These are phyloP conservation scores for Phytopythium boreale DNA, from an alignment of 352 stramenopile species.

Conservation along the genomic window DNA sequence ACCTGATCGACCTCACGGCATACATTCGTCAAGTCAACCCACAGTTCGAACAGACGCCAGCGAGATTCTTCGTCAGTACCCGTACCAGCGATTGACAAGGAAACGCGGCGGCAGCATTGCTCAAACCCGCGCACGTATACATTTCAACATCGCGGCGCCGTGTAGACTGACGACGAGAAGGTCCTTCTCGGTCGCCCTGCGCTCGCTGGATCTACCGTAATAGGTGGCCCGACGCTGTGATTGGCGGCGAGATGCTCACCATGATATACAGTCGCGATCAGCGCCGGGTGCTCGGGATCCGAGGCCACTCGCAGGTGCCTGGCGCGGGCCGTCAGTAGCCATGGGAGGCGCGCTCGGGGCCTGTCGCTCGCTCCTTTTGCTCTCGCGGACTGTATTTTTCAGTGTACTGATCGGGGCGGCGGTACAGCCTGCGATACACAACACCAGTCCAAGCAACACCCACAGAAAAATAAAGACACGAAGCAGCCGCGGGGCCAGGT, in stretches of 20 bases:
- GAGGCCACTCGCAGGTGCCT: not conserved
- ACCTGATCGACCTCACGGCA: not conserved
- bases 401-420: not conserved
- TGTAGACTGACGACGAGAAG: not conserved
- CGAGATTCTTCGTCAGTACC: not conserved
- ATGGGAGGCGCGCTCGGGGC: not conserved
- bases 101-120: conserved; percentile 4
- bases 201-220: not conserved
- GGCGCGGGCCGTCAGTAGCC: not conserved
- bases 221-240: not conserved
- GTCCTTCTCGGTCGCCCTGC: not conserved
- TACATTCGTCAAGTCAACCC: conserved; percentile 3
- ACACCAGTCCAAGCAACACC: not conserved
- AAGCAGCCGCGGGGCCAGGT: not conserved
- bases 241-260: not conserved
- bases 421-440: not conserved
- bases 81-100: not conserved
- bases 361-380: conserved; percentile 6
- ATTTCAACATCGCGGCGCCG: not conserved
- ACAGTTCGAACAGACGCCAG: not conserved
- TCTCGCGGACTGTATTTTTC: conserved; percentile 1
- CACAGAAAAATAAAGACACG: conserved; percentile 9
- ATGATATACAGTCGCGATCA: conserved; percentile 1
- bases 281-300: not conserved
- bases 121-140: conserved; percentile 1